Conservation (phyloP, 208 protist genomes). For the Plasmodiophora brassicae region DNA sequence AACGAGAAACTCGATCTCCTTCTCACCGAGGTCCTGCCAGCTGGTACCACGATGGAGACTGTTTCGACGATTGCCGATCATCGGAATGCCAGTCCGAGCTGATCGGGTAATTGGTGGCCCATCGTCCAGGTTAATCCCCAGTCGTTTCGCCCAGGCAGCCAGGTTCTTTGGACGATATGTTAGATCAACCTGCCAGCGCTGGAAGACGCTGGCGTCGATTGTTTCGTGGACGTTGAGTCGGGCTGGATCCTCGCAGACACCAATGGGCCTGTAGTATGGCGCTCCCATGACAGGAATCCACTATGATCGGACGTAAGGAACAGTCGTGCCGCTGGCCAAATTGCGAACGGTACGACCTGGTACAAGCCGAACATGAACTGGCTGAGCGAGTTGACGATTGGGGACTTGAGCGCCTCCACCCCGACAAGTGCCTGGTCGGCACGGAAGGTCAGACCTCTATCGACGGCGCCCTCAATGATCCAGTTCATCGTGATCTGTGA, state of each 20-base stretch:
- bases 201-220: neutral
- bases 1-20: too few species aligned
- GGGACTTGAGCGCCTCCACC: neutral
- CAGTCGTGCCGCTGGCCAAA: too few species aligned
- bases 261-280: constrained; percentile 6
- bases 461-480: constrained; percentile 1
- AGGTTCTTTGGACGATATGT: constrained; percentile 13
- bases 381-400: neutral
- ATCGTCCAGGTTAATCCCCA: neutral
- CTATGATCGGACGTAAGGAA: too few species aligned
- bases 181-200: neutral
- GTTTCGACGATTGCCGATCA: too few species aligned
- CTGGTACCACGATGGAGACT: too few species aligned
- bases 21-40: too few species aligned
- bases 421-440: neutral
- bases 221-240: constrained; percentile 6
- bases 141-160: neutral
- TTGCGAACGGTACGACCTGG: too few species aligned
- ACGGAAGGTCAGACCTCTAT: neutral
- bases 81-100: neutral
- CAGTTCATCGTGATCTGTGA: neutral
- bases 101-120: neutral
- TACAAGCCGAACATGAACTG: neutral
- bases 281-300: neutral
- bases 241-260: neutral